Percentiles rank a stretch among this genome's conserved stretches.
Conservation (phyloP, 345 rosid genomes). For the Sonneratia caseolaris region DNA sequence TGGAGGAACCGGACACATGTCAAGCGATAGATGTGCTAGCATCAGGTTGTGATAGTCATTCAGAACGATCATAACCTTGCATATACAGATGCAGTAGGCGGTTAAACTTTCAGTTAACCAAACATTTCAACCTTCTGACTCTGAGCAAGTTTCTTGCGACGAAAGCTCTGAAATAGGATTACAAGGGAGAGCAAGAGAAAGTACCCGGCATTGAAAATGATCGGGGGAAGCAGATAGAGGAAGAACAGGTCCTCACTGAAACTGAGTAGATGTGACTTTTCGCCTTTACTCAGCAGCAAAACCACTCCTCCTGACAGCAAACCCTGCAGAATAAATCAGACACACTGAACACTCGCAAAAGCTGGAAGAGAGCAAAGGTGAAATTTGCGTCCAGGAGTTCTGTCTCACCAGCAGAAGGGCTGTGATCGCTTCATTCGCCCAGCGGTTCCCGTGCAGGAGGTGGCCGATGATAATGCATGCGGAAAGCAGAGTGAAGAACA, state of each 20-base stretch:
- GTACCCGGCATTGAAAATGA: slow-evolving; percentile 68
- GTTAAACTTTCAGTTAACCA: too few relatives aligned
- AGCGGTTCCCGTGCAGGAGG: slow-evolving; percentile 48
- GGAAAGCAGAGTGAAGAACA: slow-evolving; percentile 46
- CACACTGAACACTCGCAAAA: not conserved
- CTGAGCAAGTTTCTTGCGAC: not conserved
- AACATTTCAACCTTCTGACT: not conserved
- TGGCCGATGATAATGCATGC: slow-evolving; percentile 47
- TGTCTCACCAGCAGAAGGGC: slow-evolving; percentile 38
- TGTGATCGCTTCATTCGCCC: slow-evolving; percentile 55
- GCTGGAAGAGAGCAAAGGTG: not conserved
- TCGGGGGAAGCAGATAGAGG: slow-evolving; percentile 59
- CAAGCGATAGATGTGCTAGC: not conserved
- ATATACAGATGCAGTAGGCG: too few relatives aligned
- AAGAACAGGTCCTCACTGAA: slow-evolving; percentile 63
- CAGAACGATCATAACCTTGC: not conserved
- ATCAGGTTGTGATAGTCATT: too few relatives aligned
- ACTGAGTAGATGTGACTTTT: slow-evolving; percentile 20
- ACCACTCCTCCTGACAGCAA: slow-evolving; percentile 37
- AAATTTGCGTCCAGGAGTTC: not conserved
- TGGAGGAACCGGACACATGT: not conserved
- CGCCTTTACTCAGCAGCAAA: slow-evolving; percentile 27
- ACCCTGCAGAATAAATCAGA: slow-evolving; percentile 26
- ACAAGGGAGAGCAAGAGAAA: not conserved
- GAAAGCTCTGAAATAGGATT: not conserved